Conservation (phyloP, 1,284 basidiomycete genomes). For the Cutaneotrichosporon sp. region DNA sequence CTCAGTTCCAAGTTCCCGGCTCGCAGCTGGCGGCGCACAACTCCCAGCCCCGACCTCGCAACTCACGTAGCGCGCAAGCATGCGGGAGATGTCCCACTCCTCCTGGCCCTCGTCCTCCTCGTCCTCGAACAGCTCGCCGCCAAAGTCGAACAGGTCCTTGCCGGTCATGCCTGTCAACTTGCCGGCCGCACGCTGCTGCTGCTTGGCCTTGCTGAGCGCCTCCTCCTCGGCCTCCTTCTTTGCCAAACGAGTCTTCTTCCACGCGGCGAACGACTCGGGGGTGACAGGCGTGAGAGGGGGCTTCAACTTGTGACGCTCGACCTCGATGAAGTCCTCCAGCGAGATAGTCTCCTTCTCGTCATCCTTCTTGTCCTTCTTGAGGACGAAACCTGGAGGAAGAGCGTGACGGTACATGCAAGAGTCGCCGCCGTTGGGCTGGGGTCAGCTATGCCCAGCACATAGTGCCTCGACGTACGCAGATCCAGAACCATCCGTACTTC, state of each 20-base stretch:
- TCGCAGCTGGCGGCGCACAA: too few species aligned
- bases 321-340: constrained; percentile 95
- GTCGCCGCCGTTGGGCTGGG: constrained; percentile 58
- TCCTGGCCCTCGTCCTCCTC: constrained; percentile 62
- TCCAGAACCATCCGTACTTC: constrained; percentile 66
- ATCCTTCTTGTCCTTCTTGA: constrained; percentile 85
- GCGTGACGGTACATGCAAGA: constrained; percentile 95
- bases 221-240: constrained; percentile 89
- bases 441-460: neutral
- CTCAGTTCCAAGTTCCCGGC: too few species aligned
- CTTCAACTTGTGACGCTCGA: constrained; percentile 95
- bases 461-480: constrained; percentile 44
- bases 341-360: constrained; percentile 83
- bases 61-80: constrained; percentile 46
- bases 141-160: constrained; percentile 95
- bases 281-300: constrained; percentile 94
- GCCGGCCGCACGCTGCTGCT: constrained; percentile 78
- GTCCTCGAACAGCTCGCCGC: constrained; percentile 92
- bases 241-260: constrained; percentile 92
- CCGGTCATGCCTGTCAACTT: constrained; percentile 94
- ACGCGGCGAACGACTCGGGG: constrained; percentile 83
- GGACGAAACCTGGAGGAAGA: constrained; percentile 90
- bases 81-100: constrained; percentile 53
- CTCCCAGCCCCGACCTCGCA: too few species aligned
- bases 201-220: constrained; percentile 80